Evolutionary conservation across 225 moss, liverwort and hornwort genomes (phyloP).

Genomic region (Bryum argenteum): DNA sequence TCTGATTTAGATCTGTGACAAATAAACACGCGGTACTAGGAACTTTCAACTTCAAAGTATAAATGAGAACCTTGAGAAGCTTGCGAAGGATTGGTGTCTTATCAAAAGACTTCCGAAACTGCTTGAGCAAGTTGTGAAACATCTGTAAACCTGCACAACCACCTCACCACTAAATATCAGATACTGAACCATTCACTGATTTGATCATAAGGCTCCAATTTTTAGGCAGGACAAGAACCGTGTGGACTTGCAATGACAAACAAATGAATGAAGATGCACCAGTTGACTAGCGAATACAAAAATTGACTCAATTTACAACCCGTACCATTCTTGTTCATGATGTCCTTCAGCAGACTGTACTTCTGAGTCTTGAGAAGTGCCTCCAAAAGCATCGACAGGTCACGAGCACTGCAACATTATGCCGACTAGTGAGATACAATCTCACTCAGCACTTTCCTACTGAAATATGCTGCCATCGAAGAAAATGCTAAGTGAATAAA

Average conservation of each 20-base stretch:
- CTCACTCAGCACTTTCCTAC: slow-evolving; percentile 6
- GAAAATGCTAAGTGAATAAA: slow-evolving; percentile 14
- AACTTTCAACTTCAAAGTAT: neutral
- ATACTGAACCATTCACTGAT: neutral
- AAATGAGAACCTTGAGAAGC: slow-evolving; percentile 66
- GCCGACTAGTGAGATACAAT: slow-evolving; percentile 7
- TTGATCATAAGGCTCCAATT: slow-evolving; percentile 13
- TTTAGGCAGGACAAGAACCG: neutral
- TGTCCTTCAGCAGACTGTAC: slow-evolving; percentile 65
- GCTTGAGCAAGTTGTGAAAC: slow-evolving; percentile 89
- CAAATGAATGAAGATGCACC: slow-evolving; percentile 7
- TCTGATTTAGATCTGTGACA: neutral
- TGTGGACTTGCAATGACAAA: slow-evolving; percentile 20
- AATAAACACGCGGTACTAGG: neutral
- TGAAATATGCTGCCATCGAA: neutral
- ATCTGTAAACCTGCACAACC: slow-evolving; percentile 69
- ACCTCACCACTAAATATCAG: slow-evolving; percentile 15
- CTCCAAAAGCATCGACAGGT: slow-evolving; percentile 80
- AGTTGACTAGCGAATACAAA: neutral
- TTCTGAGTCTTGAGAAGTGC: slow-evolving; percentile 78
- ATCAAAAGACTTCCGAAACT: slow-evolving; percentile 75
- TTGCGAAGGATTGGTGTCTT: slow-evolving; percentile 92
- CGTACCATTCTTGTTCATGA: slow-evolving; percentile 81
- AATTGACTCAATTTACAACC: neutral
- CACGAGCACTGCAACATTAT: slow-evolving; percentile 65